A percentile compares a stretch with the other conserved stretches of the same genome.
These are phyloP conservation scores for Falciphora oryzae DNA, from an alignment of 2,329 filamentous ascomycete species.

Conservation along the genomic window DNA sequence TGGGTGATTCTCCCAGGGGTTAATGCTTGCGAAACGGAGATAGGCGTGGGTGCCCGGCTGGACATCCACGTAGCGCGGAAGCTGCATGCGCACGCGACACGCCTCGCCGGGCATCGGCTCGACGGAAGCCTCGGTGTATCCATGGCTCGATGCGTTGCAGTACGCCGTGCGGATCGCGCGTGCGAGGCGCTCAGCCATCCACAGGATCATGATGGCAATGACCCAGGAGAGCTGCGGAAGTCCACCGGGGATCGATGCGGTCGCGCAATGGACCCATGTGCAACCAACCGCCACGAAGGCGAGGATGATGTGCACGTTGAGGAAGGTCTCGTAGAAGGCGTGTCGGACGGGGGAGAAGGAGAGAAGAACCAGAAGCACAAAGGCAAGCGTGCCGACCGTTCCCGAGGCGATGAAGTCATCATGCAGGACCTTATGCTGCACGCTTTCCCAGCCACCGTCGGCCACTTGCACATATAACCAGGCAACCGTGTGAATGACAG, in stretches of 20 bases:
- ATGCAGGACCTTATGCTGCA: constrained; percentile 46
- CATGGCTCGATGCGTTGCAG: constrained; percentile 55
- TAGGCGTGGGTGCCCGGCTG: constrained; percentile 70
- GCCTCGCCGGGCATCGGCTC: constrained; percentile 65
- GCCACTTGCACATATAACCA: constrained; percentile 70
- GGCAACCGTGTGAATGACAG: constrained; percentile 62
- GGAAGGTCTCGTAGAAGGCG: constrained; percentile 95
- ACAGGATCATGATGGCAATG: constrained; percentile 67
- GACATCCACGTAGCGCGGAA: constrained; percentile 61
- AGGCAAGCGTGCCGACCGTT: constrained; percentile 47
- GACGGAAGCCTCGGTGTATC: constrained; percentile 59
- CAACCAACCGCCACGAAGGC: constrained; percentile 62
- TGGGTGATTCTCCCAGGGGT: constrained; percentile 67
- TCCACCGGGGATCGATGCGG: constrained; percentile 57
- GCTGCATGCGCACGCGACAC: constrained; percentile 62
- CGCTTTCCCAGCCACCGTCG: constrained; percentile 56
- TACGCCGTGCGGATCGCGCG: constrained; percentile 60
- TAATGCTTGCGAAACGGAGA: constrained; percentile 61
- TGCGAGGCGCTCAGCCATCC: constrained; percentile 63
- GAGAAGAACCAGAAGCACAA: constrained; percentile 61
- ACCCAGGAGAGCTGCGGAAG: constrained; percentile 71
- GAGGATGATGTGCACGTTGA: constrained; percentile 76
- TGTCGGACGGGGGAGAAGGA: constrained; percentile 79
- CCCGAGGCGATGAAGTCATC: constrained; percentile 59
- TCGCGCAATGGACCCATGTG: constrained; percentile 72